Evolutionary conservation across 257 asterid species (phyloP).

Genomic region (Solanum chilense): DNA sequence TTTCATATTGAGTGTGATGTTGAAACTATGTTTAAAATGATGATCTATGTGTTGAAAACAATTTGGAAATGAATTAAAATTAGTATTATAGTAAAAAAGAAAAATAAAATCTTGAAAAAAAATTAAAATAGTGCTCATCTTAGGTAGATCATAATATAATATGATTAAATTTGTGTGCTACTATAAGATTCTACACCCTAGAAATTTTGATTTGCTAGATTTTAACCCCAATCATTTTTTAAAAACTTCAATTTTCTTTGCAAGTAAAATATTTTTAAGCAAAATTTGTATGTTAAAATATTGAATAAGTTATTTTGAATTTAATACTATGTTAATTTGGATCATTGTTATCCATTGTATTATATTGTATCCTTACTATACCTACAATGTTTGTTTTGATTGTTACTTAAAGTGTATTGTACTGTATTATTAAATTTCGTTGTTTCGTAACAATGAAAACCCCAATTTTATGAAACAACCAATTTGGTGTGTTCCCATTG

Average conservation of each 20-base stretch:
- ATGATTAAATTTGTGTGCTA: rapidly evolving
- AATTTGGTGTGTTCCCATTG: too few relatives aligned
- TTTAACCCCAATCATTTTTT: background rate
- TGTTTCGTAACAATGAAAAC: too few relatives aligned
- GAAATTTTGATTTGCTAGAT: background rate
- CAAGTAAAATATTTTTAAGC: background rate
- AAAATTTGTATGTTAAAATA: background rate
- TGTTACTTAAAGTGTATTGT: too few relatives aligned
- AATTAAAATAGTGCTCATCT: background rate
- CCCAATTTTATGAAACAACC: too few relatives aligned
- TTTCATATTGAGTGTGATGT: background rate
- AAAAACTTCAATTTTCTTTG: background rate
- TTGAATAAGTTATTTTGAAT: background rate
- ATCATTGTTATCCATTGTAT: too few relatives aligned
- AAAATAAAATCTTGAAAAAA: background rate
- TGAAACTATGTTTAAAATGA: background rate
- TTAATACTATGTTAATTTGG: too few relatives aligned
- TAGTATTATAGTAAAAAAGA: too few relatives aligned
- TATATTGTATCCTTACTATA: too few relatives aligned
- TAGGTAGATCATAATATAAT: background rate
- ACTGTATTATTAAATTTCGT: too few relatives aligned
- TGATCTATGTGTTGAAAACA: background rate
- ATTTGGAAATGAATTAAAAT: background rate
- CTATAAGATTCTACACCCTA: background rate
- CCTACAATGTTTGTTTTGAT: too few relatives aligned